These are phyloP conservation scores for Metroxylon sagu DNA, from an alignment of 176 grass and related monocot species.

Conservation along the genomic window DNA sequence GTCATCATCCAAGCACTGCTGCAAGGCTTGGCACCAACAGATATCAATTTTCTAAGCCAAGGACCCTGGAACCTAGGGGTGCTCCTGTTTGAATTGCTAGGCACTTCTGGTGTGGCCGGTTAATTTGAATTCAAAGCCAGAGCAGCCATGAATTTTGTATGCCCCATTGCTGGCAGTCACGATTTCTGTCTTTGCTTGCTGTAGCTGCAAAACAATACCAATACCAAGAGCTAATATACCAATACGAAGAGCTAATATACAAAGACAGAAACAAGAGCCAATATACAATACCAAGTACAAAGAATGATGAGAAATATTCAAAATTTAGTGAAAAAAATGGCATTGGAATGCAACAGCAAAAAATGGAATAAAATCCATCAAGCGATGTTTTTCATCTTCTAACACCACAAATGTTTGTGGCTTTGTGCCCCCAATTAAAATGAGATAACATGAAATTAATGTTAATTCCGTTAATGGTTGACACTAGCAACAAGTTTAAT, in stretches of 20 bases:
- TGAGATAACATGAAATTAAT: no score
- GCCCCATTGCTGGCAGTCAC: slow-evolving; percentile 79
- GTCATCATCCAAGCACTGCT: slow-evolving; percentile 35
- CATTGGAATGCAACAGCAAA: no score
- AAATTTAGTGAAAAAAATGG: no score
- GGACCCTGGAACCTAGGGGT: slow-evolving; percentile 50
- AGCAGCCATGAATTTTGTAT: slow-evolving; percentile 92
- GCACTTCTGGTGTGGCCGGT: slow-evolving; percentile 36
- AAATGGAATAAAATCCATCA: no score
- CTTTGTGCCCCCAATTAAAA: no score
- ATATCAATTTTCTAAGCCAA: slow-evolving; percentile 74
- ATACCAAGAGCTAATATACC: no score
- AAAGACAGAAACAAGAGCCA: not conserved
- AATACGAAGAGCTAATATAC: no score
- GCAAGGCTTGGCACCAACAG: slow-evolving; percentile 59
- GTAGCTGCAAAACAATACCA: slow-evolving; percentile 81
- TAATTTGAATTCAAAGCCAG: slow-evolving; percentile 40
- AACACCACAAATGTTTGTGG: no score
- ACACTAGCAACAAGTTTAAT: no score
- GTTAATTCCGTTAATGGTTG: no score
- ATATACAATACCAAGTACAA: not conserved
- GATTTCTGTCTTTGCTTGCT: slow-evolving; percentile 90
- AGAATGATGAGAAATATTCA: no score
- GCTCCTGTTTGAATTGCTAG: slow-evolving; percentile 40
- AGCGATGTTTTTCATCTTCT: no score